Base-by-base conservation (phyloP, 441 rosid genomes). In the Gossypium schwendimanii region DNA sequence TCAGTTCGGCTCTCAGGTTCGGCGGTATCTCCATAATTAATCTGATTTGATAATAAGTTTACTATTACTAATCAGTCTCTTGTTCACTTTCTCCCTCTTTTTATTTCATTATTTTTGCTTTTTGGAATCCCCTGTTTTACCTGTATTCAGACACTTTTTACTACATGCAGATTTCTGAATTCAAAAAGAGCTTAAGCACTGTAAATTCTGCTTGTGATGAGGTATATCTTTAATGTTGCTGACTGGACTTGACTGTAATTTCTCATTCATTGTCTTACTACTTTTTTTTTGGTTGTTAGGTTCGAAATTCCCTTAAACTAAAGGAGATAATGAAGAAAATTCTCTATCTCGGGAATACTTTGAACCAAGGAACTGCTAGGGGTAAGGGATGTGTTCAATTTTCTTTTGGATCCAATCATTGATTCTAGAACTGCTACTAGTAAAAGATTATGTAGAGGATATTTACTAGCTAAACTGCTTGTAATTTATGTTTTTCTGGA, bases 291-390 rank as follows among this genome's bases (percentile, higher is more conserved):
- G 78, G 81, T 63, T 81, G 68, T 50, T 81, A 95, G 99, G 99
- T 93, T 71, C 95, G 98, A 65, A 84, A 72, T 76, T 95, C 98
- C 54, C 75, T 65, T 57, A 93, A 91, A 78, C 76, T 96, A 82
- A 93, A 95, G 84, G 97, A 88, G 77, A 95, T 93, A 69, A 87
- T 95, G 98, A 88, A 87, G 85, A 86, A 71, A 80, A 93, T 95
- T 83, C 97, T 95, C 62, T 85, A 79, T 77, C 85, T 95, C 66
- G 99, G 99, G 75, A 96, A 96, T 75, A 84, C 88, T 6, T 79
- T 93, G 84, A 96, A 93, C 84, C 97, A 96, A 78, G 99, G 99
- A 84, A 96, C 99, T 68, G 98, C 97, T 24, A 89, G 98, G 86
- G 99, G 99, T 90, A 73, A 80, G 88, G 70, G 73, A 68, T 1